Evolutionary conservation across 129 eudicot species (phyloP), one percentile per base, ranked within the genome.

Genomic region (Flaveria linearis): DNA sequence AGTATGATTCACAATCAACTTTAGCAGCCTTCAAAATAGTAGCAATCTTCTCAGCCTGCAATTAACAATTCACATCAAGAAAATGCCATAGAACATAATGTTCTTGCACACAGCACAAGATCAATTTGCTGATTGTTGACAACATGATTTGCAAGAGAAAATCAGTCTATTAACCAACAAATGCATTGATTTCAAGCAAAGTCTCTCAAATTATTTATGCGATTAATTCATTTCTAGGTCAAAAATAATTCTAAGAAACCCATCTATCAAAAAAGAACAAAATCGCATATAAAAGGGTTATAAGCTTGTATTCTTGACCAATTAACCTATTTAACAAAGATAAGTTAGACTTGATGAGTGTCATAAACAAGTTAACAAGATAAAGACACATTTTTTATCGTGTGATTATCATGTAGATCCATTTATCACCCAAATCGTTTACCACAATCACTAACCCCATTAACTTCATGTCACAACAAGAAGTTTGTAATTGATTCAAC

Each of bases 31-130:
- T 81, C 80, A 84, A 75, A 55, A 84, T 17, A 33, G 85, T 50
- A 42, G 80, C 73, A 10, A 80, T 84, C 73, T 84, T 80, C 45
- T 84, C 87, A 53, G 87, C 87, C 84, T 84, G 79, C 58, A 80
- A 80, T 25, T 2, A 46, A 39, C 23, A 16, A 64, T 63, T 14
- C 17, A 16, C 33, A 23, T 11, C 4, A 72, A 5, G 3, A 0
- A 3, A 12, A 15, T 33, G 69, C 16, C 1, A 2, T 20, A 17
- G 5, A 9, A 28, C 30, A 28, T 2, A 28, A 28, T 28, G 4
- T 28, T 28, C 30, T 28, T 28, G 30, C 50, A 16, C 14, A 36
- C 1, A 25, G n/a, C 16, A 4, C 25, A 56, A 17, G 5, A 45
- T 45, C 7, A 65, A 65, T 28, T 9, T 36, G 0, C 69, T 65